Base-by-base conservation (phyloP, 164 flowering plant species). In the Nymphaea thermarum region DNA sequence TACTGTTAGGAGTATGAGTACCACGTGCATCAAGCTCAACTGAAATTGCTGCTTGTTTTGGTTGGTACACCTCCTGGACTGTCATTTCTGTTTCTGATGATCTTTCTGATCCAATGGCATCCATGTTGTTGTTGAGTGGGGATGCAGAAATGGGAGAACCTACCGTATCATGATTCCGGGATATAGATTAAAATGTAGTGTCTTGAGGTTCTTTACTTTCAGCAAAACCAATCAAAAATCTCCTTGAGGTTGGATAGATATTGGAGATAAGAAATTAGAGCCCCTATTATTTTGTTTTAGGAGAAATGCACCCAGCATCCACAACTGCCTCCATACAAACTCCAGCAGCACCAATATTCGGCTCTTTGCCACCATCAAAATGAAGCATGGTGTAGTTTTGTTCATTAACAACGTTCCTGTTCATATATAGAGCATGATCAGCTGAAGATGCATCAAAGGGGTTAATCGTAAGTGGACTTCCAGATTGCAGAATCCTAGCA, bases 381-480 rank as follows among this genome's bases (percentile, higher is more conserved):
- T 62, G 64, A 62, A 17, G 64, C 64, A 17, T 41, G 18, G 11
- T 10, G 10, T 62, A 57, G 4, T 62, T 62, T 55, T 66, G 75
- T 44, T 70, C 77, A 43, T 61, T 79, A 63, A 80, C 87, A 44
- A 66, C 68, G 51, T 70, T 77, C 6, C 84, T 66, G 64, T 79
- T 80, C 57, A 77, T 12, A 45, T 73, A 83, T 25, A 68, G 62
- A 68, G 78, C 53, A 75, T 70, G 81, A 67, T 74, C 76, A 43
- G 72, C 64, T 60, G 77, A 69, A 70, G 84, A 69, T n/a, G 82
- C 90, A 77, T 91, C 89, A 71, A 78, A 69, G 16, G 80, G 89
- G 65, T 66, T 62, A 16, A 72, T 62, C 71, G 75, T 78, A 57
- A 77, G 86, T 17, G 85, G 73, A 18, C 10, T 42, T 18, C 43